Evolutionary conservation across 352 stramenopile genomes (phyloP).

Genomic region (Globisporangium rhizosaccharum): DNA sequence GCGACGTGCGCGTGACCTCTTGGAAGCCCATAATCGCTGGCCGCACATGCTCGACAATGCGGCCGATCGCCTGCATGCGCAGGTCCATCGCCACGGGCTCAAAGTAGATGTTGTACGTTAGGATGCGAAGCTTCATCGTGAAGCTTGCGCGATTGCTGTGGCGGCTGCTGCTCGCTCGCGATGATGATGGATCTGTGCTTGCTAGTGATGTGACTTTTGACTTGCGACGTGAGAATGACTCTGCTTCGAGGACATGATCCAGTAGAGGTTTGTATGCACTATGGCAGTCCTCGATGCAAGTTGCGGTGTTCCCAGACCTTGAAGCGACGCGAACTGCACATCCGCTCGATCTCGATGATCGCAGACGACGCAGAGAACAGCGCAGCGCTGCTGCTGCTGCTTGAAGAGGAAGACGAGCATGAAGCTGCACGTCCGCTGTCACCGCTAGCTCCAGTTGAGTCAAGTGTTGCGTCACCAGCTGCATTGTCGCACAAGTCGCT

Average conservation of each 20-base stretch:
- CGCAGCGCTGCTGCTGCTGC: not conserved
- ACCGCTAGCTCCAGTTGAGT: too few relatives aligned
- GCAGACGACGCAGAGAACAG: slow-evolving; percentile 1
- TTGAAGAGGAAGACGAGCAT: not conserved
- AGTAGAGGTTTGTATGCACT: too few relatives aligned
- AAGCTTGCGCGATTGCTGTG: not conserved
- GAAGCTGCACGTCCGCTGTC: not conserved
- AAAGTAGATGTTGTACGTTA: slow-evolving; percentile 80
- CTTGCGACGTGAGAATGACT: not conserved
- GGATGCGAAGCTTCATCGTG: slow-evolving; percentile 48
- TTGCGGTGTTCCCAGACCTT: too few relatives aligned
- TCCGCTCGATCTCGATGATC: not conserved
- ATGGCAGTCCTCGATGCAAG: too few relatives aligned
- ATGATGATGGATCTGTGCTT: not conserved
- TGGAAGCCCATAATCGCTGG: slow-evolving; percentile 73
- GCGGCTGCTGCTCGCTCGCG: not conserved
- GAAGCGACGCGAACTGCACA: not conserved
- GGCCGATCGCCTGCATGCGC: slow-evolving; percentile 61
- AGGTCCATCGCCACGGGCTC: slow-evolving; percentile 46
- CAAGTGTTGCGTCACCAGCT: too few relatives aligned
- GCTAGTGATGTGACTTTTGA: not conserved
- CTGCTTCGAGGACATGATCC: too few relatives aligned
- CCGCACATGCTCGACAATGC: slow-evolving; percentile 38
- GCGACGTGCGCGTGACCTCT: slow-evolving; percentile 59
- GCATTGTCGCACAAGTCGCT: too few relatives aligned